Evolutionary conservation across 2,329 filamentous ascomycete species (phyloP), one percentile per base, ranked within the genome.

Genomic region (Scedosporium apiospermum): DNA sequence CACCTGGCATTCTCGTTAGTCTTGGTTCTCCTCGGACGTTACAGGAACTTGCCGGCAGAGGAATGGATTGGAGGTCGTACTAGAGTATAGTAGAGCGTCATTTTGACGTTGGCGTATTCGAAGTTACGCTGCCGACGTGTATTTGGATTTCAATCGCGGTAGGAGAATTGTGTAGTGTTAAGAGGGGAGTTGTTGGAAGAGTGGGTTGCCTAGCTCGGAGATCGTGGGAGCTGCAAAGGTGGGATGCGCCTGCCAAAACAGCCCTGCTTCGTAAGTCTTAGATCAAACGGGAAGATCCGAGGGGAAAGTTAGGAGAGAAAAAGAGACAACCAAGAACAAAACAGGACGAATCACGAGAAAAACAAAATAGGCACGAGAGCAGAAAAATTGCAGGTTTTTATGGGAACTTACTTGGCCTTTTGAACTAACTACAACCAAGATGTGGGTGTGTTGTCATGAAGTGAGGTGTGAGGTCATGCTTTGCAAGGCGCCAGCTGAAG

Each of bases 11-110:
- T 14, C 7, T 27, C 6, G 34, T 58, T 41, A 58, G 67, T 58
- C 58, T 57, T 59, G 34, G 3, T 66, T 27, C 64, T 61, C 61
- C 3, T 26, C 16, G 44, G 44, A 41, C 30, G 34, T 14, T 57
- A 23, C 44, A 30, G 55, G 58, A 30, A 27, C 18, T 27, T 6
- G 21, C 46, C n/a, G 27, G 34, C n/a, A 49, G 57, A 49, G 53
- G 10, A 60, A 46, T 12, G 18, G 23, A 5, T 26, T 34, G 18
- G 12, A 27, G 7, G 46, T 71, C 78, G 61, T 73, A 82, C 80
- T 65, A 83, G 74, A 64, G 77, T 81, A 74, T 82, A 83, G 76
- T 83, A 83, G 72, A 83, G 81, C 73, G 81, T 83, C 81, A 83
- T 83, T 62, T 71, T 81, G 74, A 69, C 21, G 14, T 38, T 49